phyloP scores from a whole-genome alignment of 108 stramenopile species.

The Ochromonas danica region DNA sequence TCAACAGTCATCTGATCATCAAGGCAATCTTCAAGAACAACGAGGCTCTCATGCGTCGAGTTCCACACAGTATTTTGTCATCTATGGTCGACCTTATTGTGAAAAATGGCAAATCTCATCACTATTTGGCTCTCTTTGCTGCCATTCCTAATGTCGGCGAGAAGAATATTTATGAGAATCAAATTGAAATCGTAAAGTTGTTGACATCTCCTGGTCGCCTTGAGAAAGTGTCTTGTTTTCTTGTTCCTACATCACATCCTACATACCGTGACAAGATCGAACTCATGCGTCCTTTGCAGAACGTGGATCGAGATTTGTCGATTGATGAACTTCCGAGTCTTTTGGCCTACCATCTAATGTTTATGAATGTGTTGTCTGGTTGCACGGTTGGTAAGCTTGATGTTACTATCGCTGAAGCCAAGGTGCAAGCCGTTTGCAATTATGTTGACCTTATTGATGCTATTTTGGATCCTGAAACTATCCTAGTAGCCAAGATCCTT shows the following conservation, averaged over 20 bases:
- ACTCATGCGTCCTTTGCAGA: not conserved
- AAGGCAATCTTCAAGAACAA: slow-evolving; percentile 37
- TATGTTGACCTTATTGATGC: slow-evolving; percentile 34
- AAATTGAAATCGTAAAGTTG: slow-evolving; percentile 37
- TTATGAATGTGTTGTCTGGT: slow-evolving; percentile 35
- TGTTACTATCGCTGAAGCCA: slow-evolving; percentile 47
- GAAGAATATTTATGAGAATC: slow-evolving; percentile 37
- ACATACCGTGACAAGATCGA: not conserved
- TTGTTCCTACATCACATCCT: slow-evolving; percentile 11
- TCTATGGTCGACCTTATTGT: slow-evolving; percentile 31
- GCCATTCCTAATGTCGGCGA: slow-evolving; percentile 34
- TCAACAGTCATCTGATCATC: slow-evolving; percentile 33
- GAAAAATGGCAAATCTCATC: slow-evolving; percentile 28
- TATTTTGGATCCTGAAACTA: slow-evolving; percentile 22
- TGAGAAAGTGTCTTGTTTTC: slow-evolving; percentile 17
- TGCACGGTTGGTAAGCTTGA: slow-evolving; percentile 40
- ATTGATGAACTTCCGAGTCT: slow-evolving; percentile 6
- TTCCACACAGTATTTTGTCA: slow-evolving; percentile 28
- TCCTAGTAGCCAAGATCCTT: slow-evolving; percentile 1
- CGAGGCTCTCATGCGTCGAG: slow-evolving; percentile 33
- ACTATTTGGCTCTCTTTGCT: slow-evolving; percentile 36
- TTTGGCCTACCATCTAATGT: slow-evolving; percentile 38
- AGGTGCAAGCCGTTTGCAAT: slow-evolving; percentile 38
- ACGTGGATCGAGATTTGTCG: not conserved
- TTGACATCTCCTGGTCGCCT: not conserved